These are phyloP conservation scores for Colletotrichum sp. DNA, from an alignment of 2,329 filamentous ascomycete species.

Conservation along the genomic window DNA sequence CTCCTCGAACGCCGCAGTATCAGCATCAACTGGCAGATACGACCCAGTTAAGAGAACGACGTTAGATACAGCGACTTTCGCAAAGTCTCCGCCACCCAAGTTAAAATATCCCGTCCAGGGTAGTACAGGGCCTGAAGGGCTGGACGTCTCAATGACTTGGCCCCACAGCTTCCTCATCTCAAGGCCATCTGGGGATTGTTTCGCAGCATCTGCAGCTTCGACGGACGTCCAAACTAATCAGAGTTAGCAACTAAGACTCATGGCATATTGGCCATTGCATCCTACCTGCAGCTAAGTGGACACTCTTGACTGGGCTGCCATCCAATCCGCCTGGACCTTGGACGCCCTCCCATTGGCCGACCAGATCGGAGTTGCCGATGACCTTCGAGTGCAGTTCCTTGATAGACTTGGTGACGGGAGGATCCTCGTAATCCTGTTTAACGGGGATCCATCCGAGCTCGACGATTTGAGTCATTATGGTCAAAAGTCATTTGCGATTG, in stretches of 20 bases:
- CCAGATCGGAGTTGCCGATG: neutral
- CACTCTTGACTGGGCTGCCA: neutral
- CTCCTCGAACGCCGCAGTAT: neutral
- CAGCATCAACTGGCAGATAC: neutral
- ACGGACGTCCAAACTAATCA: neutral
- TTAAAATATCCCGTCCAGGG: neutral
- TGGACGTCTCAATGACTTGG: neutral
- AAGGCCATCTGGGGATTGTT: neutral
- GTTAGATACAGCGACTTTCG: neutral
- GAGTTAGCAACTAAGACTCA: accelerated
- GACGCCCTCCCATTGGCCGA: neutral
- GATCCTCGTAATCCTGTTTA: neutral
- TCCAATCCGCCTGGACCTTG: neutral
- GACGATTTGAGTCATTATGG: neutral
- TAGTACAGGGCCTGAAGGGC: neutral
- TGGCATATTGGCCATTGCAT: accelerated
- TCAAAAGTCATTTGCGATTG: accelerated
- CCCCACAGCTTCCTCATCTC: neutral
- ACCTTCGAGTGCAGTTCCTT: neutral
- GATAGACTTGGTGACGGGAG: neutral
- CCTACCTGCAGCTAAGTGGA: neutral
- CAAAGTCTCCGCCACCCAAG: neutral
- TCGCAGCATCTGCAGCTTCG: neutral
- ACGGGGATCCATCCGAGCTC: neutral
- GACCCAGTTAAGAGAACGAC: neutral